Percentiles rank a stretch among this genome's conserved stretches.
These are phyloP conservation scores for Neofusicoccum sp. DNA, from an alignment of 2,329 filamentous ascomycete species.

Conservation along the genomic window DNA sequence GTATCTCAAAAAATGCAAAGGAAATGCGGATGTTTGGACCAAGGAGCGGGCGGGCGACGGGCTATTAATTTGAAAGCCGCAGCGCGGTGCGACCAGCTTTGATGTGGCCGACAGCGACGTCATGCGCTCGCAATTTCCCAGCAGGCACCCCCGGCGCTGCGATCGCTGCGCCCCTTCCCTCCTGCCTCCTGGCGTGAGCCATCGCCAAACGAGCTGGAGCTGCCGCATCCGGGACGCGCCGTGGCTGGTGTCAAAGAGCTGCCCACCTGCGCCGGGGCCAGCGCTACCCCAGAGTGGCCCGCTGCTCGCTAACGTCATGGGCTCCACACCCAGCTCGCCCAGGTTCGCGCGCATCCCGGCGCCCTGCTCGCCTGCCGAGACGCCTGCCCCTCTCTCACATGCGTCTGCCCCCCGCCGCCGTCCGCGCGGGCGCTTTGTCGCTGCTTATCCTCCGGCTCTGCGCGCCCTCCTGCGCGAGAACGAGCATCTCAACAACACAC, in stretches of 20 bases:
- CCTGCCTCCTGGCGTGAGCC: conserved; percentile 1
- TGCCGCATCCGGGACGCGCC: background rate
- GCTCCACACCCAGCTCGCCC: background rate
- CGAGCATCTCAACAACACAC: background rate
- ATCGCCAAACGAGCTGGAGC: conserved; percentile 3
- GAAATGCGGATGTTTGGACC: background rate
- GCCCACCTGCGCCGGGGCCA: background rate
- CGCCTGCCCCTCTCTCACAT: background rate
- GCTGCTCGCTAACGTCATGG: conserved; percentile 10
- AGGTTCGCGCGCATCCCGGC: background rate
- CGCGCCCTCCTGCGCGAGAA: background rate
- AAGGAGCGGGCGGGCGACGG: conserved; percentile 5
- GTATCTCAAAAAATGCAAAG: conserved; percentile 19
- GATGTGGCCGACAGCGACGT: conserved; percentile 12
- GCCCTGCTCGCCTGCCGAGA: background rate
- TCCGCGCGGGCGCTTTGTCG: background rate
- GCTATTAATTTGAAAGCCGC: conserved; percentile 1
- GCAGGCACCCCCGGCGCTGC: conserved; percentile 1
- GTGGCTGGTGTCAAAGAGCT: background rate
- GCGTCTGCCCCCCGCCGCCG: background rate
- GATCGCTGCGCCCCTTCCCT: conserved; percentile 6
- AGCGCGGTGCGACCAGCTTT: conserved; percentile 5
- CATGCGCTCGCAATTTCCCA: conserved; percentile 13
- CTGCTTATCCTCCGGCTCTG: background rate
- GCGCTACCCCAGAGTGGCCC: conserved; percentile 10